Percentiles rank a stretch among this genome's conserved stretches.
Evolutionary conservation across 352 stramenopile species (phyloP).

Genomic region (Globisporangium nodosum): DNA sequence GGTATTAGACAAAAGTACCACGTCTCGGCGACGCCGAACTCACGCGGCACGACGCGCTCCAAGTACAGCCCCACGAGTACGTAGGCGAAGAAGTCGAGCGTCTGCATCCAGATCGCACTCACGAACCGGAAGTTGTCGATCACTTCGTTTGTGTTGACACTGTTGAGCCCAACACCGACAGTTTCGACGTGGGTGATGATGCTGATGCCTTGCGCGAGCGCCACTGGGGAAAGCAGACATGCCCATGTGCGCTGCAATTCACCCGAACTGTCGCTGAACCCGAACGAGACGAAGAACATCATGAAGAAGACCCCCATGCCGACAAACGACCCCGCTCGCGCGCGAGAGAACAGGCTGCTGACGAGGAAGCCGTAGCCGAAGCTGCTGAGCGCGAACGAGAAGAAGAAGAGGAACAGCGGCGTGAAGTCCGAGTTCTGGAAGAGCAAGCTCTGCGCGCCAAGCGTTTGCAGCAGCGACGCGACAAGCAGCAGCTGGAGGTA

Average conservation of each 20-base stretch:
- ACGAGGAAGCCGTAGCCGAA: constrained; percentile 77
- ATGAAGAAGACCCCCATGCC: constrained; percentile 76
- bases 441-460: constrained; percentile 25
- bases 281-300: constrained; percentile 73
- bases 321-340: constrained; percentile 52
- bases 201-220: constrained; percentile 61
- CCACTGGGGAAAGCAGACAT: constrained; percentile 64
- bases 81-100: constrained; percentile 89
- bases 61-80: constrained; percentile 84
- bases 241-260: constrained; percentile 18
- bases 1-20: constrained; percentile 89
- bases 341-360: constrained; percentile 54
- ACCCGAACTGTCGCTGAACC: constrained; percentile 53
- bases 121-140: constrained; percentile 50
- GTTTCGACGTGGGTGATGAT: constrained; percentile 62
- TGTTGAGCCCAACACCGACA: constrained; percentile 31
- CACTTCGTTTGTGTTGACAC: constrained; percentile 28
- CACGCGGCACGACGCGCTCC: constrained; percentile 88
- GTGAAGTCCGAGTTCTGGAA: constrained; percentile 39
- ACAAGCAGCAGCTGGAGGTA: constrained; percentile 61
- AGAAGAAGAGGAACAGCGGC: constrained; percentile 65
- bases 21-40: constrained; percentile 85
- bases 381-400: constrained; percentile 68
- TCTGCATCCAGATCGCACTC: constrained; percentile 72
- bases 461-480: constrained; percentile 38